A percentile compares a stretch with the other conserved stretches of the same genome.
Conservation (phyloP, 2,329 filamentous ascomycete genomes). For the Coccinonectria pachysandricola region DNA sequence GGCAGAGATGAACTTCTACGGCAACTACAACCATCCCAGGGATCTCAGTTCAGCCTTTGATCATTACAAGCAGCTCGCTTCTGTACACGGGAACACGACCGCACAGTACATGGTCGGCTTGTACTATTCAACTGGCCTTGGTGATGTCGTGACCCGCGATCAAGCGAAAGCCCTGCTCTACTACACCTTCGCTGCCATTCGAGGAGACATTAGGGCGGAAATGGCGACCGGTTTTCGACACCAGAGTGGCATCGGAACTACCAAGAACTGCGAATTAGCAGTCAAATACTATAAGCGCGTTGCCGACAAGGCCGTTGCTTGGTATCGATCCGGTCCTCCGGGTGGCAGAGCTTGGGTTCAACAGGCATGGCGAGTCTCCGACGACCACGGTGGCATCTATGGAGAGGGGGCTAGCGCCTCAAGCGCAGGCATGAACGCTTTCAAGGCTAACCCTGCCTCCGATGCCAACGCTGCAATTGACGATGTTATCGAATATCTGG, state of each 20-base stretch:
- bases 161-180: constrained; percentile 89
- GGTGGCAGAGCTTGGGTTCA: constrained; percentile 70
- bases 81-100: constrained; percentile 72
- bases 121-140: constrained; percentile 90
- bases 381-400: constrained; percentile 86
- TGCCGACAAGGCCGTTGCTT: constrained; percentile 83
- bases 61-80: constrained; percentile 70
- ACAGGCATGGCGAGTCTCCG: constrained; percentile 77
- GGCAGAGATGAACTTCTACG: constrained; percentile 93
- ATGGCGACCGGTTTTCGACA: constrained; percentile 90
- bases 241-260: constrained; percentile 73
- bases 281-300: constrained; percentile 85
- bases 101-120: constrained; percentile 94
- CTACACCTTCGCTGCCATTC: constrained; percentile 84
- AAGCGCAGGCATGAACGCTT: constrained; percentile 75
- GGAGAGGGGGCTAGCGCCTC: constrained; percentile 88
- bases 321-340: constrained; percentile 81
- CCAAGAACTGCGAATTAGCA: constrained; percentile 76
- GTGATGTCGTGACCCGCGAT: constrained; percentile 67
- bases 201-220: constrained; percentile 73
- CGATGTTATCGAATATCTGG: constrained; percentile 89
- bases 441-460: constrained; percentile 60
- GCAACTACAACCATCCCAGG: constrained; percentile 80
- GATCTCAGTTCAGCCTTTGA: constrained; percentile 72
- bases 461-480: constrained; percentile 80